Conservation (phyloP, 2,329 filamentous ascomycete species). For the Delphinella strobiligena region DNA sequence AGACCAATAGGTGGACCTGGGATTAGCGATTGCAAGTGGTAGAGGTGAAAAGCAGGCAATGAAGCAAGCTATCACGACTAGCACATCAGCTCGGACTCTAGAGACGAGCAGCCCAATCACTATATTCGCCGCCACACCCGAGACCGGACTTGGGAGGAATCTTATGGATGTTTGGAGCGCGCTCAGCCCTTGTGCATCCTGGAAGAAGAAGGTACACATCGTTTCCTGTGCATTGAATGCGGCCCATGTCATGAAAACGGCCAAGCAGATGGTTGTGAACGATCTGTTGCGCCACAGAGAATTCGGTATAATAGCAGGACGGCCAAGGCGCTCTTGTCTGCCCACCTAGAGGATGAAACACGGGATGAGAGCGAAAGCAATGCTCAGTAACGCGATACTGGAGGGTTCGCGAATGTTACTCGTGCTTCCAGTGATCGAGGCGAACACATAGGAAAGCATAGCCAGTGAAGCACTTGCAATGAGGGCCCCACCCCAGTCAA, state of each 20-base stretch:
- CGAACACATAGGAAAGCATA: slow-evolving; percentile 27
- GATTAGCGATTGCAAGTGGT: slow-evolving; percentile 34
- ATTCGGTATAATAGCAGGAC: slow-evolving; percentile 50
- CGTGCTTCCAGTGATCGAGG: slow-evolving; percentile 13
- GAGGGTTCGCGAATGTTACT: slow-evolving; percentile 13
- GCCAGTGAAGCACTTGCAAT: slow-evolving; percentile 36
- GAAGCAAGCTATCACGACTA: slow-evolving; percentile 26
- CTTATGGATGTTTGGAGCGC: slow-evolving; percentile 27
- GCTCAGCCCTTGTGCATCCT: slow-evolving; percentile 25
- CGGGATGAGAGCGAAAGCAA: slow-evolving; percentile 33
- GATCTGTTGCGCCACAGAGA: slow-evolving; percentile 46
- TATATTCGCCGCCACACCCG: slow-evolving; percentile 30
- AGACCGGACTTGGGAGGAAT: slow-evolving; percentile 29
- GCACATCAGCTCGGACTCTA: slow-evolving; percentile 29
- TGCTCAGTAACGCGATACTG: slow-evolving; percentile 27
- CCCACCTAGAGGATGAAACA: slow-evolving; percentile 44
- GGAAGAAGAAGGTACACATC: slow-evolving; percentile 33
- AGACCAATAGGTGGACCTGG: slow-evolving; percentile 36
- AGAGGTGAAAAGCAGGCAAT: slow-evolving; percentile 28
- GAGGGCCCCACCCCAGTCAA: slow-evolving; percentile 42
- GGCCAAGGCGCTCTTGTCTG: slow-evolving; percentile 31
- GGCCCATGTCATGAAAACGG: slow-evolving; percentile 26
- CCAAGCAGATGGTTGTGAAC: slow-evolving; percentile 44
- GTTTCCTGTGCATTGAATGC: slow-evolving; percentile 26
- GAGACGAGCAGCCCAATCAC: slow-evolving; percentile 36